Evolutionary conservation across 2,329 filamentous ascomycete genomes (phyloP), one percentile per base, ranked within the genome.

Genomic region (Talaromyces pinophilus): DNA sequence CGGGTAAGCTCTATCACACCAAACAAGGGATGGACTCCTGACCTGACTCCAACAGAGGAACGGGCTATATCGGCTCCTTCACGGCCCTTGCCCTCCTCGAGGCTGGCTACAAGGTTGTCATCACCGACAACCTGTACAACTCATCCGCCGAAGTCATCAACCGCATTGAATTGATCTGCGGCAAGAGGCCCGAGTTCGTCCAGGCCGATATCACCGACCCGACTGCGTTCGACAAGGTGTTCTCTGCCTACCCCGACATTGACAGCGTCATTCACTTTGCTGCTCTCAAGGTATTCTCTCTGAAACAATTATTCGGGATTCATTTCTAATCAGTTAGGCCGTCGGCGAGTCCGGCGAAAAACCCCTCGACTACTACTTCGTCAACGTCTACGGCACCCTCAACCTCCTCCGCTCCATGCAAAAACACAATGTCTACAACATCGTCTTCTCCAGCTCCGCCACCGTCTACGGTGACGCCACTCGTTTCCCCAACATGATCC

Each of bases 261-360:
- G 93, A 97, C 86, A 97, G 92, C 78, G 95, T 98, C 71, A 98
- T 99, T 75, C 95, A 99, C 85, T 99, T 99, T 78, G 96, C 95
- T 70, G 95, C 95, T 28, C 86, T 99, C 72, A 99, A 99, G 90
- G 92, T 90, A 40, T 17, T 44, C 25, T 25, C 25, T 25, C 25
- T 3, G 25, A 25, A 25, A 25, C 25, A 2, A 25, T 25, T 25
- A 25, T 25, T 25, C 4, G 25, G 25, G 3, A 25, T 25, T 25
- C 25, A 25, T 25, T 25, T 25, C 25, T 25, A 25, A 25, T 33
- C 44, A 25, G 11, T n/a, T 15, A 54, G 92, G 94, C 96, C 57
- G 95, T 99, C 68, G 95, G 95, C 76, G 94, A 99, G 83, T 98
- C 94, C 63, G 88, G 86, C 75, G 92, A 96, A 80, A 96, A 92